phyloP scores from a whole-genome alignment of 805 yeast species.

The Nakazawaea pomicola region DNA sequence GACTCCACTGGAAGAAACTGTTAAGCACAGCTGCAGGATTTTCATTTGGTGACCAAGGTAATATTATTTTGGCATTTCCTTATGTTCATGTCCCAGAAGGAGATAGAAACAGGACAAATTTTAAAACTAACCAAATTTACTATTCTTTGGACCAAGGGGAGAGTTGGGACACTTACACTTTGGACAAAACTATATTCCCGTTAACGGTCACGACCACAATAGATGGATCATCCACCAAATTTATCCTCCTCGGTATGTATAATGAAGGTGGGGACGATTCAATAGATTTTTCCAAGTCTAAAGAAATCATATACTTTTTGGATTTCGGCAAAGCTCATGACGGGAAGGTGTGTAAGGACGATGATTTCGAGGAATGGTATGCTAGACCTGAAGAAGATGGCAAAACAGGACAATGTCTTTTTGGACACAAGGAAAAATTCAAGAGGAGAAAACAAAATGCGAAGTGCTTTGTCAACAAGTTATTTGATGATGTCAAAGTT shows the following conservation, averaged over 20 bases:
- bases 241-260: constrained; percentile 45
- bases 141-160: constrained; percentile 74
- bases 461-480: constrained; percentile 51
- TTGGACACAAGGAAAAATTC: constrained; percentile 64
- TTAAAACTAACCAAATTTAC: constrained; percentile 17
- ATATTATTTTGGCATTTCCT: constrained; percentile 60
- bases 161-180: constrained; percentile 50
- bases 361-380: constrained; percentile 63
- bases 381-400: constrained; percentile 36
- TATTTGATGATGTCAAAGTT: constrained; percentile 40
- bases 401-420: constrained; percentile 43
- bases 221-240: constrained; percentile 65
- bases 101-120: constrained; percentile 32
- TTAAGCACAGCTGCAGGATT: constrained; percentile 47
- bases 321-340: constrained; percentile 52
- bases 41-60: constrained; percentile 76
- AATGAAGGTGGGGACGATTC: constrained; percentile 21
- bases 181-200: constrained; percentile 40
- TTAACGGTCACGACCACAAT: constrained; percentile 46
- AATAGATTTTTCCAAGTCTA: constrained; percentile 54
- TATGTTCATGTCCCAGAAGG: constrained; percentile 22
- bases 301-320: no score
- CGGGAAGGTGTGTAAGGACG: constrained; percentile 32
- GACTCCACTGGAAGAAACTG: constrained; percentile 61
- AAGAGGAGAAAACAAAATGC: constrained; percentile 60